Conservation (phyloP, 768 basidiomycete genomes). For the Kwoniella pini region DNA sequence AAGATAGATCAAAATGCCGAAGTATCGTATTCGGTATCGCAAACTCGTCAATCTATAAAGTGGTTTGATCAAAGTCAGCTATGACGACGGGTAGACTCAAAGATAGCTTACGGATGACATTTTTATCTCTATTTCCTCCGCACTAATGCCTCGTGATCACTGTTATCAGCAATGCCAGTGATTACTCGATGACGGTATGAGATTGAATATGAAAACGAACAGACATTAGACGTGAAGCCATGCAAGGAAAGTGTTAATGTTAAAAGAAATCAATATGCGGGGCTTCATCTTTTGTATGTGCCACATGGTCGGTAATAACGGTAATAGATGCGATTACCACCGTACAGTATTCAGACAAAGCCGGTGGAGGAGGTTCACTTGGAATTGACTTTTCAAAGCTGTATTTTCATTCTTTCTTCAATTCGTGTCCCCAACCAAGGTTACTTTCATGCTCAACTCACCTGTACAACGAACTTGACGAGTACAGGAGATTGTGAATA, state of each 20-base stretch:
- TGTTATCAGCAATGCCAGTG: too few relatives aligned
- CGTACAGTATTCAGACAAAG: background rate
- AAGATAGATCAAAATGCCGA: conserved; percentile 42
- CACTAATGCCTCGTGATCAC: too few relatives aligned
- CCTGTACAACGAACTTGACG: too few relatives aligned
- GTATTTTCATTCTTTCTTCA: too few relatives aligned
- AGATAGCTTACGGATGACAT: conserved; percentile 13
- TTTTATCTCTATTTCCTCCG: background rate
- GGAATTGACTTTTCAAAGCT: background rate
- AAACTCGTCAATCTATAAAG: conserved; percentile 28
- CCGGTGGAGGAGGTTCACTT: conserved; percentile 24
- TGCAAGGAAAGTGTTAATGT: too few relatives aligned
- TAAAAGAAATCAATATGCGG: conserved; percentile 14
- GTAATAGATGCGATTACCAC: background rate
- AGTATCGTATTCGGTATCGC: conserved; percentile 37
- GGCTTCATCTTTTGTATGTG: background rate
- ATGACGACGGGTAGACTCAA: background rate
- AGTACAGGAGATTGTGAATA: background rate
- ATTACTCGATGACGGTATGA: too few relatives aligned
- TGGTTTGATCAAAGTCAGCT: background rate
- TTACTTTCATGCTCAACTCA: too few relatives aligned
- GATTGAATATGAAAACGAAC: background rate
- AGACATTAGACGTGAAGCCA: background rate
- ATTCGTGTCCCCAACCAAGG: too few relatives aligned
- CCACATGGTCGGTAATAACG: conserved; percentile 10